Base-by-base conservation (phyloP, 495 filamentous ascomycete species). In the Usnea hakonensis region DNA sequence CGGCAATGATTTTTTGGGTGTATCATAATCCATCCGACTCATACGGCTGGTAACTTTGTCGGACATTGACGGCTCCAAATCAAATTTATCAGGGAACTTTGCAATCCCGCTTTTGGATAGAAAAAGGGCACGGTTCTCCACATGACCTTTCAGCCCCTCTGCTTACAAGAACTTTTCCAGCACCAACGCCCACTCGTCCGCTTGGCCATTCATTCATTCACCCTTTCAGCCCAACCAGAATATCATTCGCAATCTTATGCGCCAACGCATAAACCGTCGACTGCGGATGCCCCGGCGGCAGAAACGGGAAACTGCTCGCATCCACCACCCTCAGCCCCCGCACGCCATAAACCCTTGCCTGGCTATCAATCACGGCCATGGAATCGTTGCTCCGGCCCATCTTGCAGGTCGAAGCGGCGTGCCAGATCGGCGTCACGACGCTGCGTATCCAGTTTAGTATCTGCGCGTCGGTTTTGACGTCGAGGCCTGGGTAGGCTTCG, bases 291-390 rank as follows among this genome's bases (percentile, higher is more conserved):
- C 76, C 77, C 0, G 80, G 74, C 11, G 75, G 73, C 33, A 78
- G 55, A 26, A 81, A 70, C 1, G 83, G 79, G 62, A 82, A 83
- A 6, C 74, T 66, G 53, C 74, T 77, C 8, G 80, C 83, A 66
- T 86, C 83, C 26, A 86, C 82, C 2, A 78, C 73, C 23, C 75
- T 52, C 46, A 78, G 55, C 11, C 58, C 65, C 56, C 69, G 58
- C 23, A 72, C 64, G 16, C 79, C 79, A 55, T 69, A 62, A 1
- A 81, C 79, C n/a, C 69, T 64, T 1, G 70, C 74, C 23, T 74
- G 67, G n/a, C 56, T 58, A 63, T 81, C 79, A 0, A 81, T 67
- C 4, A 81, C 79, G 0, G 78, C 77, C 36, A 62, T 69, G 8
- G 44, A 33, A 58, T 81, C 75, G 48, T 67, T 60, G 2, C 19